phyloP scores from a whole-genome alignment of 768 basidiomycete genomes.

The Sistotremastrum niveocremeum region DNA sequence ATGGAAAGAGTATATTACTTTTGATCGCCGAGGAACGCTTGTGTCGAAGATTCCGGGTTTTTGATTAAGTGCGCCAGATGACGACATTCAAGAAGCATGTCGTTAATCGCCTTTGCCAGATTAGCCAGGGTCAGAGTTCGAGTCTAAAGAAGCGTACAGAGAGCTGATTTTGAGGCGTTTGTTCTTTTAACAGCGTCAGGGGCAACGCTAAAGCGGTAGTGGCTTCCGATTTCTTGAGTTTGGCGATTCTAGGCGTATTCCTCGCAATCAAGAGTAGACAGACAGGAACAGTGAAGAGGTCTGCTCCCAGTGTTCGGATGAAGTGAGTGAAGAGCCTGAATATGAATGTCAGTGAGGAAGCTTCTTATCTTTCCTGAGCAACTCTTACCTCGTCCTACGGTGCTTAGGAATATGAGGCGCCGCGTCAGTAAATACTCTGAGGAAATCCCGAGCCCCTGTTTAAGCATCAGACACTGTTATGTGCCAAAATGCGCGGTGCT shows the following conservation, averaged over 20 bases:
- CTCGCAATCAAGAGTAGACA: slow-evolving; percentile 80
- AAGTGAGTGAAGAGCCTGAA: slow-evolving; percentile 81
- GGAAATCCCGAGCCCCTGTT: slow-evolving; percentile 53
- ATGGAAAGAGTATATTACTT: too few relatives aligned
- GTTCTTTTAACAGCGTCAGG: slow-evolving; percentile 47
- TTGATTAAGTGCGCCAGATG: too few relatives aligned
- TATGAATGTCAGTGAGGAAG: not conserved
- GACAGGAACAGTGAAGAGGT: slow-evolving; percentile 70
- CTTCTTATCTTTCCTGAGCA: not conserved
- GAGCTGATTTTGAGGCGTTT: slow-evolving; percentile 33
- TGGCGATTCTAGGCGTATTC: slow-evolving; percentile 50
- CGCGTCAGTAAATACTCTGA: slow-evolving; percentile 89
- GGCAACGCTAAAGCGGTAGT: slow-evolving; percentile 51
- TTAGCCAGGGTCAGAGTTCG: not conserved
- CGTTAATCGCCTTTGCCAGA: too few relatives aligned
- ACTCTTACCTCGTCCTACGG: slow-evolving; percentile 67
- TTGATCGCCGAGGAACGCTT: too few relatives aligned
- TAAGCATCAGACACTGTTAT: not conserved
- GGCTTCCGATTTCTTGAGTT: slow-evolving; percentile 48
- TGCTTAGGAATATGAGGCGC: slow-evolving; percentile 86
- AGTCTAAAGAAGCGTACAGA: slow-evolving; percentile 25
- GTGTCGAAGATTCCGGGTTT: too few relatives aligned
- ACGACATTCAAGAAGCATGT: too few relatives aligned
- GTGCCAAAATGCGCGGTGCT: not conserved
- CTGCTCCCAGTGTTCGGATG: slow-evolving; percentile 63